A percentile compares a stretch with the other conserved stretches of the same genome.
Conservation (phyloP, 306 rosid genomes). For the Pterocarpus macrocarpus region DNA sequence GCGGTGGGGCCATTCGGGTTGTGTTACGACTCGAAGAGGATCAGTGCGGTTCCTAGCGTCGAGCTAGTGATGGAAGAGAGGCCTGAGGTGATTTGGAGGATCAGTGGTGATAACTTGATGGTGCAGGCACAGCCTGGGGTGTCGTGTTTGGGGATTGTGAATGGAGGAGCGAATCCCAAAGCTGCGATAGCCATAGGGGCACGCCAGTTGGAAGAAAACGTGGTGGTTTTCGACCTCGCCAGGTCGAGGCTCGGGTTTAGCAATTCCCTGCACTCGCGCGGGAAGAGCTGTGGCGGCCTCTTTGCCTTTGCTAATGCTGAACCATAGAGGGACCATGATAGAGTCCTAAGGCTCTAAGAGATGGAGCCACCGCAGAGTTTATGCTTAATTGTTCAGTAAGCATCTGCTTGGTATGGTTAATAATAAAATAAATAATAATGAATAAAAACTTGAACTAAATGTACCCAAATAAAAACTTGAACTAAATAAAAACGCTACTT, state of each 20-base stretch:
- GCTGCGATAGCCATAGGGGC: constrained; percentile 54
- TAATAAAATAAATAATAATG: not conserved
- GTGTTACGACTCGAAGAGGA: constrained; percentile 51
- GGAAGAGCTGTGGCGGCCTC: constrained; percentile 56
- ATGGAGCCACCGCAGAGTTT: not conserved
- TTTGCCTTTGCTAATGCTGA: constrained; percentile 40
- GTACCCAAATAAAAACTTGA: not conserved
- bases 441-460: not conserved
- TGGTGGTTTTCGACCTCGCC: constrained; percentile 56
- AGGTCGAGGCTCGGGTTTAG: constrained; percentile 61
- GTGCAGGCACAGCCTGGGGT: constrained; percentile 51
- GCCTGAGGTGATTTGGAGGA: constrained; percentile 51
- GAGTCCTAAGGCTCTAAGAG: not conserved
- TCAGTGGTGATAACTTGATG: constrained; percentile 53
- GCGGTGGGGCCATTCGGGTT: constrained; percentile 59
- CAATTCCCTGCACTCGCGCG: constrained; percentile 36
- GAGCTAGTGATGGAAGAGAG: constrained; percentile 58
- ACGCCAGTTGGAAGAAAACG: constrained; percentile 56
- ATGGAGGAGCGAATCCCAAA: constrained; percentile 55
- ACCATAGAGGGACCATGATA: not conserved
- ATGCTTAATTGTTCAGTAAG: constrained; percentile 29
- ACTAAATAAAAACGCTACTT: not conserved
- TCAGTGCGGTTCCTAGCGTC: constrained; percentile 37
- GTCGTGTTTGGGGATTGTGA: constrained; percentile 58
- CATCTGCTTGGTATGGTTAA: constrained; percentile 9